Percentiles rank a stretch among this genome's conserved stretches.
Evolutionary conservation across 1,139 yeast genomes (phyloP).

Genomic region (Entelexis sorbosivorans): DNA sequence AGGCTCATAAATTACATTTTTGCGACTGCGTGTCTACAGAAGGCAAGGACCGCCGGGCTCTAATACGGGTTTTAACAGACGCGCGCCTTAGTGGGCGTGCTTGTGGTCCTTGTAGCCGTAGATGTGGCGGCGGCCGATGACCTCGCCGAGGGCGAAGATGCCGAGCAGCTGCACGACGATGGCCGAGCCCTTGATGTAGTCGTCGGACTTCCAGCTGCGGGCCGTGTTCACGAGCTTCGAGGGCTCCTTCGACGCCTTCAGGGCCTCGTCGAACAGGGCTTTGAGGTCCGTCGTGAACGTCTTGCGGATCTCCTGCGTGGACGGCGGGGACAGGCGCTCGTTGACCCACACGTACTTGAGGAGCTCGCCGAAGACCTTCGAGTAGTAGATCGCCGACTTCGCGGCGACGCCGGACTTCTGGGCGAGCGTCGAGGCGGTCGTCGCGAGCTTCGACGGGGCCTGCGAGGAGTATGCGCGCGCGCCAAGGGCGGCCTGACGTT

Average conservation of each 20-base stretch:
- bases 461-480: conserved; percentile 36
- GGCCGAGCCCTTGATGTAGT: conserved; percentile 57
- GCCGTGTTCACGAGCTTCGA: conserved; percentile 26
- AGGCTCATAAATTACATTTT: conserved; percentile 1
- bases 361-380: conserved; percentile 78
- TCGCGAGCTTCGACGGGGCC: conserved; percentile 29
- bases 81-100: conserved; percentile 4
- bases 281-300: conserved; percentile 48
- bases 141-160: conserved; percentile 88
- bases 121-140: conserved; percentile 85
- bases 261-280: conserved; percentile 28
- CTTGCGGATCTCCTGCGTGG: conserved; percentile 62
- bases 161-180: conserved; percentile 79
- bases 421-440: conserved; percentile 27
- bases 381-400: conserved; percentile 50
- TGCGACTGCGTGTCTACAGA: neutral
- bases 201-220: conserved; percentile 46
- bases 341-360: conserved; percentile 82
- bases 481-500: conserved; percentile 17
- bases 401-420: conserved; percentile 36
- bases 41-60: neutral
- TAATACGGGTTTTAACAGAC: neutral
- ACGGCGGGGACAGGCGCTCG: conserved; percentile 91
- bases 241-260: conserved; percentile 22
- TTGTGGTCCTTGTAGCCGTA: conserved; percentile 58